Evolutionary conservation across 345 rosid genomes (phyloP).

Genomic region (Cardamine resedifolia): DNA sequence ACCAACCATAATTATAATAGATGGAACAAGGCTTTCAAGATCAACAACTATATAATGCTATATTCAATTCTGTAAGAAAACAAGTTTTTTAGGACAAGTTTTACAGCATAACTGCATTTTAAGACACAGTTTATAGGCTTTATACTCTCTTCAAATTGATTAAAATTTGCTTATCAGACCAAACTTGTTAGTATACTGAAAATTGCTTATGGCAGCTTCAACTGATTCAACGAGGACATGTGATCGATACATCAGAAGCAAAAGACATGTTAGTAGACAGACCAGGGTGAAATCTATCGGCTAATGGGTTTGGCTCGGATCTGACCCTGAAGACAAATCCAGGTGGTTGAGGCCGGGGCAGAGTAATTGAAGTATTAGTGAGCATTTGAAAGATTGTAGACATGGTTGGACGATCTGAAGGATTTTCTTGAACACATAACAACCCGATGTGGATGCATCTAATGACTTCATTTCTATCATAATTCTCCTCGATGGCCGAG

Average conservation of each 20-base stretch:
- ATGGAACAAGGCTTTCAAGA: neutral
- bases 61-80: no score
- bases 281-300: neutral
- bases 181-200: neutral
- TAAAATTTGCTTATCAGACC: neutral
- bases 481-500: neutral
- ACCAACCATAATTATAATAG: neutral
- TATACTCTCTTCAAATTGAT: no score
- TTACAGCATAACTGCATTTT: no score
- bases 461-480: conserved; percentile 3
- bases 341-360: conserved; percentile 15
- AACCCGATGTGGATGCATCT: conserved; percentile 22
- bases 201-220: neutral
- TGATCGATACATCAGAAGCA: neutral
- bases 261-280: conserved; percentile 6
- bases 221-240: neutral
- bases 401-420: conserved; percentile 24
- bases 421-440: conserved; percentile 29
- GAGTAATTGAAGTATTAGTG: neutral
- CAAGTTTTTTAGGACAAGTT: no score
- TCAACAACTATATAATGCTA: neutral
- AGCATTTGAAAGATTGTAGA: conserved; percentile 6
- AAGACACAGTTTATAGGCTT: no score
- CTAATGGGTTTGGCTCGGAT: conserved; percentile 6
- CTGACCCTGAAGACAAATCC: conserved; percentile 15